Evolutionary conservation across 2,329 filamentous ascomycete species (phyloP).

Genomic region (Colletotrichum chlorophyti): DNA sequence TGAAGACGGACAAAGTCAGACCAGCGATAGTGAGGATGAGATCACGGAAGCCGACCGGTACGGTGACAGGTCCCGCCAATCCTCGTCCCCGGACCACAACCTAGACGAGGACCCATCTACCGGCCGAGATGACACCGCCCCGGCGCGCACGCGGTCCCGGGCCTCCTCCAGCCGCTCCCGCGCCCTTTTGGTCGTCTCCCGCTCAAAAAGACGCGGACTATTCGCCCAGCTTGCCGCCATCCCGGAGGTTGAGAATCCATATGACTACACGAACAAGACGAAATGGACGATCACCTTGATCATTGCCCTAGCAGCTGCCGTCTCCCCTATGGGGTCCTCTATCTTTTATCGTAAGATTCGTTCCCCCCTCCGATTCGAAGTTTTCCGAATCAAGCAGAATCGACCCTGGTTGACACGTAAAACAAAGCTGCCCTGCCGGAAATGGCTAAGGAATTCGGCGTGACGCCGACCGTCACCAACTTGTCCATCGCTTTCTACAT

Average conservation of each 20-base stretch:
- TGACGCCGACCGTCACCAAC: constrained; percentile 72
- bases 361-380: too few relatives aligned
- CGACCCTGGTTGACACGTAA: background rate
- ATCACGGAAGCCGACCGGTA: constrained; percentile 14
- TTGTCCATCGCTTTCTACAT: constrained; percentile 81
- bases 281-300: constrained; percentile 89
- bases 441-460: constrained; percentile 67
- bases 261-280: constrained; percentile 72
- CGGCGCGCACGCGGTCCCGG: constrained; percentile 37
- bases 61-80: constrained; percentile 7
- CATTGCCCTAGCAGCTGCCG: constrained; percentile 77
- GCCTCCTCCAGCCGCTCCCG: constrained; percentile 48
- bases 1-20: constrained; percentile 12
- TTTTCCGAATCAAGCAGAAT: background rate
- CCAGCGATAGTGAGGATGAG: constrained; percentile 21
- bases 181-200: constrained; percentile 48
- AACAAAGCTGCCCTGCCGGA: constrained; percentile 69
- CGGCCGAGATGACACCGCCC: constrained; percentile 1
- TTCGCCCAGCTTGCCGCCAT: constrained; percentile 74
- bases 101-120: constrained; percentile 8
- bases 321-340: constrained; percentile 82
- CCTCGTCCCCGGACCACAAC: background rate
- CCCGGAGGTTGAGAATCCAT: constrained; percentile 79
- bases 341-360: constrained; percentile 76
- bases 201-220: constrained; percentile 69